Evolutionary conservation across 2,329 filamentous ascomycete species (phyloP), one percentile per base, ranked within the genome.

Genomic region (Fonsecaea pedrosoi): DNA sequence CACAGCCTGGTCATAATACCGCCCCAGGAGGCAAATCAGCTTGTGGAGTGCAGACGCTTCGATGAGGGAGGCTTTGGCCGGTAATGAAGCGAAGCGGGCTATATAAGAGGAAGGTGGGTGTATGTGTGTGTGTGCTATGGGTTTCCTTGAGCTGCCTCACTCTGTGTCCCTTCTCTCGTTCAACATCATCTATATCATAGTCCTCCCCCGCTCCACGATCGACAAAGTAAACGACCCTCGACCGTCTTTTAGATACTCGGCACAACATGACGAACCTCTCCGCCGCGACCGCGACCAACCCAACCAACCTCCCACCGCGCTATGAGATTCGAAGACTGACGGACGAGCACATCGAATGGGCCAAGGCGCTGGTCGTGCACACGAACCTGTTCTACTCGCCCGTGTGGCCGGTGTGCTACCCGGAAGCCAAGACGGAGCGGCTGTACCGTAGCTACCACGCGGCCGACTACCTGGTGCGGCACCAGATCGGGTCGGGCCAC

Each of bases 401-500:
- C 1, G 37, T 73, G 13, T 73, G 71, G 71, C 32, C 68, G 18
- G 56, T 65, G 2, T 35, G 54, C 15, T 66, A 73, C 55, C 64
- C 70, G 12, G 62, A 71, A 5, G 55, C 60, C 42, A 66, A 62
- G 54, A 63, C 67, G 10, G 54, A 42, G 35, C 63, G 68, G 50
- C 21, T 65, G 15, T 62, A 62, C 54, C 18, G 54, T 4, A 35
- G 38, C 25, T 67, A 54, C 45, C 1, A n/a, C 18, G 55, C 59
- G 25, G 60, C 50, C 30, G 71, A 69, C 7, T 78, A 80, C 64
- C 73, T 80, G 21, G 65, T 77, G 4, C 60, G 65, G 6, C 76
- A 79, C 64, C 75, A 78, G 62, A 74, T 80, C 65, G 62, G 73
- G 38, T 77, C 74, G 1, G 76, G 75, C 2, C 61, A 77, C 3